Base-by-base conservation (phyloP, 2,329 filamentous ascomycete species). In the Ceratocystis lukuohia region DNA sequence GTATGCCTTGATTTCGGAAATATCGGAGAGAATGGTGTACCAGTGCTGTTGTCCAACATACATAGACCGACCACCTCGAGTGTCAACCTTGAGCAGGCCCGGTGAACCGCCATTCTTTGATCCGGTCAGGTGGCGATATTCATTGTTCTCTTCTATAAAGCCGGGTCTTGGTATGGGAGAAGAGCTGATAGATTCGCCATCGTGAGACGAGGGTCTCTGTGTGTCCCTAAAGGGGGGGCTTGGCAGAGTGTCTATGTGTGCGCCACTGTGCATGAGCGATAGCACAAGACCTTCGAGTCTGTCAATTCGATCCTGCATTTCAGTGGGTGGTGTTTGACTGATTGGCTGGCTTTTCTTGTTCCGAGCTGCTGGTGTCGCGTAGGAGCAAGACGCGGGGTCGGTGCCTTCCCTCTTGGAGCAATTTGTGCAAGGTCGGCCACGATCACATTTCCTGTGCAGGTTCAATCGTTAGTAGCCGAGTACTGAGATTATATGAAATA, bases 241-340 rank as follows among this genome's bases (percentile, higher is more conserved):
- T n/a, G 50, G 53, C 25, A 44, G 37, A 7, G 76, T 70, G 61
- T 83, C 80, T 65, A 80, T 72, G 65, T 77, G 79, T 69, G 82
- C 77, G 67, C 90, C 90, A 74, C 89, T 92, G 73, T 93, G 93
- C 93, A 97, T 96, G 73, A 97, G 77, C 33, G 91, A 95, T 70
- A 97, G 77, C 69, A 97, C 93, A 74, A 97, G 79, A 71, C 89
- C 88, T 81, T 97, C 93, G 70, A 97, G 81, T 72, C 93, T 85
- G 79, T 97, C 92, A 77, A 97, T 97, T 74, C 94, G 88, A 74
- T 95, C 96, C 78, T 97, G 93, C 93, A 97, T 96, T 76, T 96
- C 93, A 81, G 96, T 92, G 62, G 93, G 91, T 71, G 76, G 81
- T 41, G 37, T 4, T 77, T 71, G 81, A 76, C 68, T 75, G 82